Evolutionary conservation across 805 yeast species (phyloP).

Genomic region (Nematodospora valgi): DNA sequence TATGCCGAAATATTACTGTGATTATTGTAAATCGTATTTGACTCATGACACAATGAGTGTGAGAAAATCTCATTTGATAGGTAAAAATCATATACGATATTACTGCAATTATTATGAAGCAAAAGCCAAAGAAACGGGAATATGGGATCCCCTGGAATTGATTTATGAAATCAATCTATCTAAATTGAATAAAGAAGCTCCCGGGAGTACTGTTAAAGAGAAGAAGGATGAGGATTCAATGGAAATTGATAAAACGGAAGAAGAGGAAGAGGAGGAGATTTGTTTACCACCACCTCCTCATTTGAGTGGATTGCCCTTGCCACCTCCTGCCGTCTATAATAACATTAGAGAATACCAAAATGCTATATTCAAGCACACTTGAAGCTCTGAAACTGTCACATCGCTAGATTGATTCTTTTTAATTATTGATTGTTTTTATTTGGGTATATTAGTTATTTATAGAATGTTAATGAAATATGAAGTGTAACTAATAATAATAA

Average conservation of each 20-base stretch:
- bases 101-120: conserved; percentile 73
- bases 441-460: no score
- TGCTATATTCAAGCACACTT: conserved; percentile 14
- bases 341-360: conserved; percentile 22
- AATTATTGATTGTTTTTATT: no score
- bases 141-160: conserved; percentile 30
- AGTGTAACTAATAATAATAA: neutral
- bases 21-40: conserved; percentile 75
- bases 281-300: conserved; percentile 35
- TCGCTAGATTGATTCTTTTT: no score
- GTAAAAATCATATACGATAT: conserved; percentile 68
- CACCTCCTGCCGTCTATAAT: conserved; percentile 29
- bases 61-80: conserved; percentile 72
- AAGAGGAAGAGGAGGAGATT: conserved; percentile 9
- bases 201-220: conserved; percentile 15
- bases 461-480: no score
- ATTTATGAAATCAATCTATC: conserved; percentile 35
- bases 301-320: conserved; percentile 25
- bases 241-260: conserved; percentile 7
- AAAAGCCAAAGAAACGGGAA: conserved; percentile 36
- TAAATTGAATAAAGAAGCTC: conserved; percentile 32
- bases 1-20: conserved; percentile 81
- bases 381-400: no score
- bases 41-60: conserved; percentile 91
- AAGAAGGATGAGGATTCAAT: conserved; percentile 1